Base-by-base conservation (phyloP, 345 rosid species). In the Syzygium grande region DNA sequence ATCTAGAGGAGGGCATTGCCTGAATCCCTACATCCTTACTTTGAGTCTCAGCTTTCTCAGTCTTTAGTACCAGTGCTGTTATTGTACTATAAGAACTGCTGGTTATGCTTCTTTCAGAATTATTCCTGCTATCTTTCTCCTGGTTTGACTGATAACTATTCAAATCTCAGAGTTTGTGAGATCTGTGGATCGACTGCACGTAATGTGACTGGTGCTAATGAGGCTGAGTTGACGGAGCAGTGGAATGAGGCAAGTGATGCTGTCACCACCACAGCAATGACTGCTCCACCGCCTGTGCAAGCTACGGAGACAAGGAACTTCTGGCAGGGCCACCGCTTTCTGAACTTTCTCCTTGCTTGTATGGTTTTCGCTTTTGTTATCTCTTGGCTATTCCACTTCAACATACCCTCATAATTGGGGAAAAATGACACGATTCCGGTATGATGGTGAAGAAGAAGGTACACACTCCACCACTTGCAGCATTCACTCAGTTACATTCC, bases 341-440 rank as follows among this genome's bases (percentile, higher is more conserved):
- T 97, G 89, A 97, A 96, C 90, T 96, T 97, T 92, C 94, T 97
- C 49, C 93, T 97, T 27, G 98, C 98, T 8, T 96, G 98, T 84
- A 97, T 97, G 97, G 98, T 97, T 46, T 96, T 97, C 84, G 98
- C 99, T 55, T 97, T 97, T 87, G 98, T 97, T 23, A 94, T 97
- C 89, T 97, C 99, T 55, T 97, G 99, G 99, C 96, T 97, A 86
- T 94, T 97, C 87, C 99, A 94, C 92, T 96, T 97, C 94, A 96
- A 96, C 89, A 92, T 97, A 68, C 96, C 97, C 29, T 92, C 96
- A 3, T 52, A 85, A 53, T 19, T 54, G 11, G 49, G 51, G 43
- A 85, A 10, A 53, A 54, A 85, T 54, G 43, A 84, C 59, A 30
- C 6, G 46, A 73, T 73, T 38, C 83, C 6, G 4, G 63, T 19